Base-by-base conservation (phyloP, 2,329 filamentous ascomycete species). In the Pseudocercospora vitis region DNA sequence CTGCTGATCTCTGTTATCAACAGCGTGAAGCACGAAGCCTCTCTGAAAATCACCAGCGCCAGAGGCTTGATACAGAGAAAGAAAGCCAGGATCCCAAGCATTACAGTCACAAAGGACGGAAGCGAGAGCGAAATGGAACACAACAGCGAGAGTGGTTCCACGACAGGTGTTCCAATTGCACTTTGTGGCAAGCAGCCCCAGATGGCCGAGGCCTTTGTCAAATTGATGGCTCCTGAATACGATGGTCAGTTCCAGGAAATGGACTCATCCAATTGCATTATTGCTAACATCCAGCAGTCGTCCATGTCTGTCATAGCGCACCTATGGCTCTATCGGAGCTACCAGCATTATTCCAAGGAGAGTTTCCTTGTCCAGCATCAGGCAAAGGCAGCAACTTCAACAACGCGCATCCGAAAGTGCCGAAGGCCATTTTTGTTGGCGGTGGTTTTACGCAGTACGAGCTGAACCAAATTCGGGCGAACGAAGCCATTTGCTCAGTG, bases 391-490 rank as follows among this genome's bases (percentile, higher is more conserved):
- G 45, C 33, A 65, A 64, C 37, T 42, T 54, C 49, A 52, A 45
- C 7, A 48, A 49, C 31, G 40, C 16, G 7, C 49, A 50, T 19
- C 39, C 54, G n/a, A 52, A 48, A 42, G 48, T 50, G 1, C 63
- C 63, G 7, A 55, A 50, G 24, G 63, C 59, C 8, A 57, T 64
- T 33, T 59, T 64, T 33, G 57, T 64, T 21, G 63, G 63, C 9
- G 62, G 55, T 16, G 63, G 62, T 8, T 65, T 65, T 40, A 55
- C 57, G 8, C 48, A 55, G 11, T 48, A 40, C 14, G 63, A 65
- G 45, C 12, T 65, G 21, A 52, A 60, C 11, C 48, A 56, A 16
- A 63, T 64, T 53, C 50, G 53, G 11, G 40, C 31, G 9, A 32
- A 47, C 2, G 50, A 45, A 23, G 50, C 48, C 6, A 46, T 46